phyloP scores from a whole-genome alignment of 2,329 filamentous ascomycete genomes.

The Ascochyta viciae-villosae region DNA sequence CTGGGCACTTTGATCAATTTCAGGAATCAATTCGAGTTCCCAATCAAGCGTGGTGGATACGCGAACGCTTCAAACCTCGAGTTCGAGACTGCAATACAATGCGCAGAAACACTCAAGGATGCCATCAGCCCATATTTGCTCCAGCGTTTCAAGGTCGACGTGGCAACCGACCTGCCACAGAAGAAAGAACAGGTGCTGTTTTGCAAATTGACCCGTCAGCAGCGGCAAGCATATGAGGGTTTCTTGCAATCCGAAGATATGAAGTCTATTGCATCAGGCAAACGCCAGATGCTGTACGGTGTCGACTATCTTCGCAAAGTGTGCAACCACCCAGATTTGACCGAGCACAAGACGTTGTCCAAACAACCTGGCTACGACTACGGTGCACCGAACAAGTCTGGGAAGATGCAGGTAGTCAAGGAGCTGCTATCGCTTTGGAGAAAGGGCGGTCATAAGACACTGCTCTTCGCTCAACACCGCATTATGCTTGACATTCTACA shows the following conservation, averaged over 20 bases:
- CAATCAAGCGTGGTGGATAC: conserved; percentile 91
- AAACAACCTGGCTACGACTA: conserved; percentile 74
- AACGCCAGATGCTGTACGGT: conserved; percentile 82
- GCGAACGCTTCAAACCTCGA: conserved; percentile 93
- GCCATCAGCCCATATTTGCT: conserved; percentile 92
- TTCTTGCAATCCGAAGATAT: conserved; percentile 87
- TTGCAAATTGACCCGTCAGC: conserved; percentile 84
- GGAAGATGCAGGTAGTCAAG: conserved; percentile 95
- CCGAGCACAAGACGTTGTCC: conserved; percentile 68
- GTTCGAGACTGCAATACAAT: conserved; percentile 92
- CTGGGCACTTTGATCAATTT: conserved; percentile 92
- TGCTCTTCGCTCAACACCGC: conserved; percentile 90
- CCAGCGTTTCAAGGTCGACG: conserved; percentile 91
- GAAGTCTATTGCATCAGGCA: conserved; percentile 77
- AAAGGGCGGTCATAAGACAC: conserved; percentile 87
- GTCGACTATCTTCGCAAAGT: conserved; percentile 94
- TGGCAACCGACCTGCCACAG: conserved; percentile 89
- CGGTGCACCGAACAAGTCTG: conserved; percentile 79
- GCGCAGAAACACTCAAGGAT: conserved; percentile 91
- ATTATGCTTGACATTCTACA: conserved; percentile 97
- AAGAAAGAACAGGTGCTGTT: conserved; percentile 97
- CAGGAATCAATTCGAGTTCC: conserved; percentile 88
- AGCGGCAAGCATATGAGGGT: conserved; percentile 79
- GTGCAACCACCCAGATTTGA: conserved; percentile 94
- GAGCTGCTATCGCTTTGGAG: conserved; percentile 89